Evolutionary conservation across 148 eudicot genomes (phyloP).

Genomic region (Polygonum maritimum): DNA sequence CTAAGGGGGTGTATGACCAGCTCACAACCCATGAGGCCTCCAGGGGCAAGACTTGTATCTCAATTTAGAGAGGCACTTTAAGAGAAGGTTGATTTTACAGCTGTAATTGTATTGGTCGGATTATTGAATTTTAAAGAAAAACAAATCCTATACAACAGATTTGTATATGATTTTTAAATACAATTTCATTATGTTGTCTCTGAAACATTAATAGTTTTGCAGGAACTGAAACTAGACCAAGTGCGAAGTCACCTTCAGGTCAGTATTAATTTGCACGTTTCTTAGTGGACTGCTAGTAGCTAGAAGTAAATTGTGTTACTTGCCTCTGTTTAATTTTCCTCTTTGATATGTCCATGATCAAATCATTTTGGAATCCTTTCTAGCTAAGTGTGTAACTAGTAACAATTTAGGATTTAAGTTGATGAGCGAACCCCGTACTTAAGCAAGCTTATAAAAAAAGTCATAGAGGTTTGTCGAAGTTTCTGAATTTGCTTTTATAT

Average conservation of each 20-base stretch:
- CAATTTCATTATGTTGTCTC: background rate
- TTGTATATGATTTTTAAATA: background rate
- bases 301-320: background rate
- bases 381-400: background rate
- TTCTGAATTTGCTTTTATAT: background rate
- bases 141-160: background rate
- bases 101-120: background rate
- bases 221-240: conserved; percentile 76
- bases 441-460: background rate
- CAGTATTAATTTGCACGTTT: conserved; percentile 9
- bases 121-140: background rate
- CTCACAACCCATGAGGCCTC: conserved; percentile 58
- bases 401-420: background rate
- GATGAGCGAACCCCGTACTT: background rate
- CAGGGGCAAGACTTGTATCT: conserved; percentile 68
- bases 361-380: background rate
- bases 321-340: background rate
- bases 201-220: conserved; percentile 17
- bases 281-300: background rate
- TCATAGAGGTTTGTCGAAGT: background rate
- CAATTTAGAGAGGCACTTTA: conserved; percentile 61
- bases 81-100: conserved; percentile 53
- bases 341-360: background rate
- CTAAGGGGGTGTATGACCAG: conserved; percentile 66
- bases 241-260: conserved; percentile 77